Evolutionary conservation across 2,329 filamentous ascomycete species (phyloP), one percentile per base, ranked within the genome.

Genomic region (Zymoseptoria ardabiliae): DNA sequence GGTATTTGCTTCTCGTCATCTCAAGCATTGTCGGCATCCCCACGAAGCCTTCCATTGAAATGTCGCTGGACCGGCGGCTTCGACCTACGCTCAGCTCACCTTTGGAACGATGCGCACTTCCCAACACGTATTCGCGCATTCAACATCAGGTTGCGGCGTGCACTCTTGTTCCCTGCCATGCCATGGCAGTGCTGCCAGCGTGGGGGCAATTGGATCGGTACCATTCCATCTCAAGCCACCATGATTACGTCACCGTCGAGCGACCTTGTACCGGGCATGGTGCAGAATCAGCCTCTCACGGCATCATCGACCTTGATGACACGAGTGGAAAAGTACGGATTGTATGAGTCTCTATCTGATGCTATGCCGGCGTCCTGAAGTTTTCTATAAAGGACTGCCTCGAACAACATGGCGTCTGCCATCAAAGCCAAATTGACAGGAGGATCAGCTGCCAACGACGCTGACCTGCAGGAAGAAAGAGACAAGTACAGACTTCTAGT

Each of bases 401-500:
- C 11, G 7, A 45, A 45, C 35, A 45, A 45, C 35, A 70, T 70
- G 68, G 60, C 67, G 23, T 68, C 67, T 52, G 52, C 58, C 17
- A 54, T 70, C 45, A 69, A 63, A 57, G 58, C 64, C 25, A 63
- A 64, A 45, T 50, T 57, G 23, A 65, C 59, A 57, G 60, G 62
- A 51, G 54, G 57, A 51, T 53, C 55, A 19, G 54, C 60, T 22
- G 59, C 60, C 25, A 60, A 62, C 71, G 54, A 65, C 66, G n/a
- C 71, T 70, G 68, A 75, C 72, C 72, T 69, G 67, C 49, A 65
- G 63, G 48, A 73, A 71, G 72, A 78, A 73, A 72, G 70, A 68
- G 66, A 69, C 20, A 87, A 90, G 65, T 96, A 94, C 73, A 82
- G 89, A 50, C 81, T 97, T 60, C 84, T 84, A 63, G 86, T 96